Evolutionary conservation across 2,329 filamentous ascomycete genomes (phyloP).

Genomic region (Cadophora sp.): DNA sequence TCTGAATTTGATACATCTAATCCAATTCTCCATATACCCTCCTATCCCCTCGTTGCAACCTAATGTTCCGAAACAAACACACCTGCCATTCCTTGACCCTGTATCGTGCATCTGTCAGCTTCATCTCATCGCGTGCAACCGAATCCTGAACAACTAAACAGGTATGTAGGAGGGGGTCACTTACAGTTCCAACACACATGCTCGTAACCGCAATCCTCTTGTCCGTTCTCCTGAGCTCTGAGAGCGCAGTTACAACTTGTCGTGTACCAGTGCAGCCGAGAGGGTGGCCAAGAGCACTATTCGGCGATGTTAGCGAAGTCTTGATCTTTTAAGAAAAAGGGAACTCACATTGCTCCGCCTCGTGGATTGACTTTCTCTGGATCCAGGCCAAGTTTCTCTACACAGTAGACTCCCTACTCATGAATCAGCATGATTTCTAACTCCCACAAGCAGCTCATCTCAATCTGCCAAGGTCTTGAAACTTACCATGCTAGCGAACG

Average conservation of each 20-base stretch:
- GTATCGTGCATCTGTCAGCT: background rate
- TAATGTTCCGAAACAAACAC: conserved; percentile 90
- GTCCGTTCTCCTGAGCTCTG: conserved; percentile 82
- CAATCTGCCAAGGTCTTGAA: background rate
- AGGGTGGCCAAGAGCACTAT: conserved; percentile 83
- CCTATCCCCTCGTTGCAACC: background rate
- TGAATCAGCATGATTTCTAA: conserved; percentile 51
- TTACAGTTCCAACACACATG: conserved; percentile 90
- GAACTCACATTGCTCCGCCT: conserved; percentile 77
- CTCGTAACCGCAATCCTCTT: conserved; percentile 88
- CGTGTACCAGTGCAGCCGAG: conserved; percentile 91
- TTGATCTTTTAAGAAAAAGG: background rate
- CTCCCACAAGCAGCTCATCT: too few relatives aligned
- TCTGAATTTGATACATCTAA: too few relatives aligned
- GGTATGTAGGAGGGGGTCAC: conserved; percentile 9
- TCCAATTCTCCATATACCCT: too few relatives aligned
- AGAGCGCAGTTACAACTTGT: conserved; percentile 89
- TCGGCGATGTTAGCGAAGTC: background rate
- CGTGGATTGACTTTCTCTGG: conserved; percentile 93
- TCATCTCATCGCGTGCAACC: background rate
- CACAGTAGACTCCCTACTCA: conserved; percentile 77
- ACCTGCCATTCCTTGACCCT: conserved; percentile 91
- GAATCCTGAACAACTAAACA: background rate
- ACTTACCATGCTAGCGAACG: conserved; percentile 96
- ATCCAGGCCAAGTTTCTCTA: conserved; percentile 83